These are phyloP conservation scores for Cynanchum wilfordii DNA, from an alignment of 257 asterid genomes.

Conservation along the genomic window DNA sequence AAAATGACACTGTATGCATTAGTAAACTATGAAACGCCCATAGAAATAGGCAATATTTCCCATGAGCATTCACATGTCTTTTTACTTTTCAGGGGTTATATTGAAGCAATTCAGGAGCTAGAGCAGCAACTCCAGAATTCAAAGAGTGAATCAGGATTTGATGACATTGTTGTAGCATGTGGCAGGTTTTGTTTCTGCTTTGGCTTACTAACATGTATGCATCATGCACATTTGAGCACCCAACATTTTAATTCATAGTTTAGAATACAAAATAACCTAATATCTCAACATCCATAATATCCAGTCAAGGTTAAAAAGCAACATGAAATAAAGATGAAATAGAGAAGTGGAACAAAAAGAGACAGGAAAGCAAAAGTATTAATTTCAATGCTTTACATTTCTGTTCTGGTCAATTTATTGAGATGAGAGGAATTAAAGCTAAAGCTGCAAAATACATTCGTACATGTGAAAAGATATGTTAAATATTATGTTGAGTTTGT, in stretches of 20 bases:
- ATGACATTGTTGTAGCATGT: slow-evolving; percentile 84
- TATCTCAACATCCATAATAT: not conserved
- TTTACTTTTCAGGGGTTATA: slow-evolving; percentile 68
- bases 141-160: slow-evolving; percentile 36
- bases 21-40: not conserved
- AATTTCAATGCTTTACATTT: not conserved
- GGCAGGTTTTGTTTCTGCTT: slow-evolving; percentile 56
- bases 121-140: slow-evolving; percentile 52
- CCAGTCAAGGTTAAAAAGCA: not conserved
- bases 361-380: not conserved
- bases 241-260: not conserved
- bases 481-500: not conserved
- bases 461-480: not conserved
- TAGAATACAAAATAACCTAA: not conserved
- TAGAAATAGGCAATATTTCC: not conserved
- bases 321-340: not conserved
- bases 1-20: not conserved
- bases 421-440: not conserved
- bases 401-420: not conserved
- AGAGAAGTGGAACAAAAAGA: not conserved
- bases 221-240: not conserved
- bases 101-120: slow-evolving; percentile 87
- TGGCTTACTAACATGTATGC: not conserved
- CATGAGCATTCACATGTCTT: not conserved
- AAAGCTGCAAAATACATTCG: not conserved